Conservation (phyloP, 441 rosid species). For the Populus tomentosa region DNA sequence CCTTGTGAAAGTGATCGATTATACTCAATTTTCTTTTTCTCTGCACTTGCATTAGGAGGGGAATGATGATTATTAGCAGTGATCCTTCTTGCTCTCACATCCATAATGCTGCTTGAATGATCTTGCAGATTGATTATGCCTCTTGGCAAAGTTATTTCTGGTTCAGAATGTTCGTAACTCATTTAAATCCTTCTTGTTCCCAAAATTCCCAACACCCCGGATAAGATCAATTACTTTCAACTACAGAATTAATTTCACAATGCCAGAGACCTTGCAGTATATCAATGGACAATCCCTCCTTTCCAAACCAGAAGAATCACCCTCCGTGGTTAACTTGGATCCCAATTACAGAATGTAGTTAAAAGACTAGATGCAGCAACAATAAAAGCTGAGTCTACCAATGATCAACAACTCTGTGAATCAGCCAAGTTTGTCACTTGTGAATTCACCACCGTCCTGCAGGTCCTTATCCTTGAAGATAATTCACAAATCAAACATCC, state of each 20-base stretch:
- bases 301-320: too few species aligned
- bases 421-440: too few species aligned
- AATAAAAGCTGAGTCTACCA: too few species aligned
- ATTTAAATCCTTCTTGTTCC: conserved; percentile 16
- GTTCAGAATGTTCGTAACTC: conserved; percentile 29
- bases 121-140: conserved; percentile 33
- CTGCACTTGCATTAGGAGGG: not conserved
- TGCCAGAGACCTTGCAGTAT: too few species aligned
- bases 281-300: too few species aligned
- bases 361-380: too few species aligned
- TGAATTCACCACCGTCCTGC: too few species aligned
- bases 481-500: not conserved
- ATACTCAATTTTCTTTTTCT: conserved; percentile 33
- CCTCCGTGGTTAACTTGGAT: too few species aligned
- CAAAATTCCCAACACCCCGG: not conserved
- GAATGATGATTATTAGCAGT: not conserved
- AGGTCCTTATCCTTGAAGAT: not conserved
- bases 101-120: conserved; percentile 34
- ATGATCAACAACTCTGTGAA: too few species aligned
- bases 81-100: conserved; percentile 35
- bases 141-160: conserved; percentile 14
- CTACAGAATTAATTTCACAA: too few species aligned
- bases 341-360: too few species aligned
- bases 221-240: not conserved
- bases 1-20: conserved; percentile 37